Conservation (phyloP, 768 basidiomycete species). For the Harrya chromipes region DNA sequence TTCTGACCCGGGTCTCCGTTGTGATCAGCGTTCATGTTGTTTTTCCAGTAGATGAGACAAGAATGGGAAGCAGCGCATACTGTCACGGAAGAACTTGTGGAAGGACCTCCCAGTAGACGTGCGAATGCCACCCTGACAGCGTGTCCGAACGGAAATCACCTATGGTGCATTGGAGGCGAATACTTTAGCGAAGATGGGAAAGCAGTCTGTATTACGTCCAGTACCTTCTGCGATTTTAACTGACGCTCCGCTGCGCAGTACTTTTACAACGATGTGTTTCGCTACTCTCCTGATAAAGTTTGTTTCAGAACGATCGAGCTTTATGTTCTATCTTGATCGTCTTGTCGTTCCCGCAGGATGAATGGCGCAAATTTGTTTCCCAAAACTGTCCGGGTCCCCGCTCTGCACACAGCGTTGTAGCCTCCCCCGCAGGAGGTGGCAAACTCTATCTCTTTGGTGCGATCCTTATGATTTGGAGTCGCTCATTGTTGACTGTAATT, state of each 20-base stretch:
- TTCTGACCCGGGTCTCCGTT: neutral
- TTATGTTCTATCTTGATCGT: neutral
- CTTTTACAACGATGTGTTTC: slow-evolving; percentile 85
- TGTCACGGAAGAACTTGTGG: slow-evolving; percentile 82
- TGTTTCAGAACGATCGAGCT: neutral
- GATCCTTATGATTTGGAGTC: neutral
- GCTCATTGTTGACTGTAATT: neutral
- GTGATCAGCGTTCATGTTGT: slow-evolving; percentile 2
- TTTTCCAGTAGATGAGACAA: slow-evolving; percentile 60
- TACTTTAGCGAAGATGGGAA: slow-evolving; percentile 85
- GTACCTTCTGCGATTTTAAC: neutral
- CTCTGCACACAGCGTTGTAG: slow-evolving; percentile 81
- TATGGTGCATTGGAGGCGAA: slow-evolving; percentile 86
- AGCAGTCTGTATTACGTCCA: slow-evolving; percentile 46
- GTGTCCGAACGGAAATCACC: slow-evolving; percentile 75
- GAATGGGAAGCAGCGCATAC: slow-evolving; percentile 83
- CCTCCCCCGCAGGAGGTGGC: slow-evolving; percentile 74
- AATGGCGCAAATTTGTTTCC: slow-evolving; percentile 86
- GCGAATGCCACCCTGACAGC: slow-evolving; percentile 82
- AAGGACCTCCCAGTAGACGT: slow-evolving; percentile 77
- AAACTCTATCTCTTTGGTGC: slow-evolving; percentile 81
- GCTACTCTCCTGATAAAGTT: slow-evolving; percentile 82
- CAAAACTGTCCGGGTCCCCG: slow-evolving; percentile 85
- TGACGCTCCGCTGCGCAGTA: slow-evolving; percentile 42
- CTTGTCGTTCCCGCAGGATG: slow-evolving; percentile 47